Base-by-base conservation (phyloP, 2,329 filamentous ascomycete species). In the Aspergillus oerlinghausenensis region DNA sequence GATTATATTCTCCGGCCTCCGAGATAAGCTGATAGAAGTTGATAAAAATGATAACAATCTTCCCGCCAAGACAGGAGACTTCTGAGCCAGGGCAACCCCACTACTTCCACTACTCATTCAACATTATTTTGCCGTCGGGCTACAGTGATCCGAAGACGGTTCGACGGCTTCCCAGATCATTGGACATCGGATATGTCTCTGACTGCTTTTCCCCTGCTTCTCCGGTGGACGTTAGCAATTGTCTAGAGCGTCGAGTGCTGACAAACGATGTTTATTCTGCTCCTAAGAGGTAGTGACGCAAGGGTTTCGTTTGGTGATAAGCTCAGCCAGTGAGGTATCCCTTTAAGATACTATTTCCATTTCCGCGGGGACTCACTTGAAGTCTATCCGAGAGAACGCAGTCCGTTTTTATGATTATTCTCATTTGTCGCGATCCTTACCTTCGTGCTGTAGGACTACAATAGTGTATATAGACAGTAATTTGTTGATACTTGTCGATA, bases 71-170 rank as follows among this genome's bases (percentile, higher is more conserved):
- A 17, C 21, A 45, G 25, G 42, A 38, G 38, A 28, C 48, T 54
- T 42, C 54, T 42, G 47, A 26, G 43, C n/a, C 35, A 21, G n/a
- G 25, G 52, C 51, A 54, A 60, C 62, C 60, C 58, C 58, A 64
- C 62, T 60, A 35, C 51, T 62, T 57, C 54, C 55, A 35, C 49
- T 51, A 35, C 49, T 52, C 14, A 38, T 38, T 55, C 48, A 10
- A 23, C 50, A 55, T 60, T 60, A 55, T 61, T 60, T 65, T 60
- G 57, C 63, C 53, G 54, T 61, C 69, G 69, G 69, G 56, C 65
- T 64, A 67, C 69, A 61, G 69, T 70, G 52, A 61, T 70, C 69
- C 69, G 69, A 61, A 55, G 50, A 55, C 58, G 60, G 55, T 29
- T 60, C 49, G 51, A 53, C 54, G 49, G 54, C 19, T 40, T 35